Evolutionary conservation across 2,329 filamentous ascomycete genomes (phyloP).

Genomic region (Alternaria metachromatica): DNA sequence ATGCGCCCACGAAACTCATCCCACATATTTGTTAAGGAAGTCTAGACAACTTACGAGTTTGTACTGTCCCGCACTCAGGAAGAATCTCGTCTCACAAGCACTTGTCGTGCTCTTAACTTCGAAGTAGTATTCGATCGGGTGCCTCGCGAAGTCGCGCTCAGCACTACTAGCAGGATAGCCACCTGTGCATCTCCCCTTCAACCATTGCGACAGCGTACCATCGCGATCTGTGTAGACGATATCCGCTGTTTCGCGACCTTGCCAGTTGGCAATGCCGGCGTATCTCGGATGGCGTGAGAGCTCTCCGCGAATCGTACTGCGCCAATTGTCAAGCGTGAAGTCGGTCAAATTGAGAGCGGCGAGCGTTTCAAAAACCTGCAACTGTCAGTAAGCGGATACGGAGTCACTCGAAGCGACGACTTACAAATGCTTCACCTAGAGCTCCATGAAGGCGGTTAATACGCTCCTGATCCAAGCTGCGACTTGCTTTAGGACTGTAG

Average conservation of each 20-base stretch:
- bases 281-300: conserved; percentile 52
- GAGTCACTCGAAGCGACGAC: conserved; percentile 5
- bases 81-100: conserved; percentile 52
- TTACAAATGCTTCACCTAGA: conserved; percentile 33
- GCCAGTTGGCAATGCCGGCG: conserved; percentile 50
- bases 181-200: conserved; percentile 16
- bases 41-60: conserved; percentile 25
- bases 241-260: conserved; percentile 55
- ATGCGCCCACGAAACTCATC: neutral
- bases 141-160: conserved; percentile 35
- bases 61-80: conserved; percentile 57
- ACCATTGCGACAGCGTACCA: conserved; percentile 44
- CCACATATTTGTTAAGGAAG: neutral
- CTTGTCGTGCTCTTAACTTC: conserved; percentile 60
- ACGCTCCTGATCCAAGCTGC: conserved; percentile 3
- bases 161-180: conserved; percentile 37
- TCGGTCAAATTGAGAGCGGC: conserved; percentile 37
- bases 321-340: conserved; percentile 56
- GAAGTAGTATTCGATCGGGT: conserved; percentile 52
- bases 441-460: conserved; percentile 28
- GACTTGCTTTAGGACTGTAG: neutral
- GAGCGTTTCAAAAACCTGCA: conserved; percentile 55
- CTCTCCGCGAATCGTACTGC: conserved; percentile 56
- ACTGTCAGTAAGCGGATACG: neutral
- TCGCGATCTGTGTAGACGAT: conserved; percentile 35